Percentiles rank a stretch among this genome's conserved stretches.
Conservation (phyloP, 768 basidiomycete genomes). For the Lentinula edodes region DNA sequence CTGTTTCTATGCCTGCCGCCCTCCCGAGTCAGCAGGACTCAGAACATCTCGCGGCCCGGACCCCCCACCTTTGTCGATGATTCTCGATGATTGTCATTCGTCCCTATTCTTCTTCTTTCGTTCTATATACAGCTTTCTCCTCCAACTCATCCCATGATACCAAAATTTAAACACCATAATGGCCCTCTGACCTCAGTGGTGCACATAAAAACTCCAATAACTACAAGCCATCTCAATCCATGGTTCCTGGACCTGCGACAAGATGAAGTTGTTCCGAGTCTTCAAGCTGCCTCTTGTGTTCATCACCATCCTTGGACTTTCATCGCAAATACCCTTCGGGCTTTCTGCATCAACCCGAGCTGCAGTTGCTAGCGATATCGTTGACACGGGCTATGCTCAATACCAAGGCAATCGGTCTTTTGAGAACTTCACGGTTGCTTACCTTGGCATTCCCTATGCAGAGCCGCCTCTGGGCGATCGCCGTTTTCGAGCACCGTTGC, state of each 20-base stretch:
- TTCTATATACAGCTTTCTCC: too few species aligned
- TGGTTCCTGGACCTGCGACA: neutral
- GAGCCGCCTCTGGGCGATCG: conserved; percentile 50
- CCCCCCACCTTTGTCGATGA: too few species aligned
- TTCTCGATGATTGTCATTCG: too few species aligned
- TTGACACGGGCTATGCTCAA: conserved; percentile 54
- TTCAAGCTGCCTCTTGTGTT: neutral
- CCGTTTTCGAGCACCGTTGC: conserved; percentile 47
- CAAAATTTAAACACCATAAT: too few species aligned
- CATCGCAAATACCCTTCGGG: neutral
- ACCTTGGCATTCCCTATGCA: conserved; percentile 54
- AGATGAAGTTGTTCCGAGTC: neutral
- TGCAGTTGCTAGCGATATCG: conserved; percentile 19
- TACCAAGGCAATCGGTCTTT: conserved; percentile 50
- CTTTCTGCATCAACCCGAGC: neutral
- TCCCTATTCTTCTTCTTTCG: too few species aligned
- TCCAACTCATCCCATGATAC: too few species aligned
- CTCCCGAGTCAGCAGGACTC: too few species aligned
- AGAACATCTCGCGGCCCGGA: too few species aligned
- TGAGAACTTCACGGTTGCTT: conserved; percentile 51
- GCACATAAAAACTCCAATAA: neutral
- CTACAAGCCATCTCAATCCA: too few species aligned
- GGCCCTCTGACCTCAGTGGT: neutral
- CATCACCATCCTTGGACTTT: neutral
- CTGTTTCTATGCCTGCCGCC: too few species aligned